Conservation (phyloP, 2,329 filamentous ascomycete genomes). For the Diaporthe amygdali region DNA sequence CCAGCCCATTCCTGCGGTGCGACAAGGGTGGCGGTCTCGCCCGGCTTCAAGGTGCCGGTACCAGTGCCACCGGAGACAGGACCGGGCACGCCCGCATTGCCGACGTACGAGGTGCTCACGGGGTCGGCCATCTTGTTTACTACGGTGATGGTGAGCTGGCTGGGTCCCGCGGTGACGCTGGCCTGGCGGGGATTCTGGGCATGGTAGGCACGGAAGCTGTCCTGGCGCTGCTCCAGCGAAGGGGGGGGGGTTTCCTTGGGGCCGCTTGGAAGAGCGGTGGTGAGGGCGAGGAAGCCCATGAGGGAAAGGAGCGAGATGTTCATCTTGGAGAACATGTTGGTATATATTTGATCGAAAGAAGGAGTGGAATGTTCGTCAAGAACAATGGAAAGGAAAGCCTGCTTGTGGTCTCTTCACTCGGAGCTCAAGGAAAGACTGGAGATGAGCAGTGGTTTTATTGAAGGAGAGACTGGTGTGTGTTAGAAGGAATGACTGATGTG, state of each 20-base stretch:
- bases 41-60: not conserved
- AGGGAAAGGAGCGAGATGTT: constrained; percentile 3
- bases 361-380: constrained; percentile 4
- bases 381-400: not conserved
- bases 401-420: not conserved
- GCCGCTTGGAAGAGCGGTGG: constrained; percentile 12
- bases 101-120: constrained; percentile 18
- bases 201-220: not conserved
- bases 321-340: not conserved
- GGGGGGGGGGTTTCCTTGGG: constrained; percentile 15
- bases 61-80: not conserved
- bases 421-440: not conserved
- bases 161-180: not conserved
- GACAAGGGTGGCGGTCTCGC: constrained; percentile 12
- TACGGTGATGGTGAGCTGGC: constrained; percentile 20
- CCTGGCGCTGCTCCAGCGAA: not conserved
- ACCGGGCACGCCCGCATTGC: constrained; percentile 5
- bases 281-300: constrained; percentile 12
- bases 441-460: not conserved
- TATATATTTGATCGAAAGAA: not conserved
- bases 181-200: not conserved
- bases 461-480: not conserved
- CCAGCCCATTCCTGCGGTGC: constrained; percentile 22
- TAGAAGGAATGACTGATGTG: not conserved
- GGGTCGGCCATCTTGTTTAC: constrained; percentile 20